These are phyloP conservation scores for Condylostoma magnum DNA, from an alignment of 169 alveolate genomes.

Conservation along the genomic window DNA sequence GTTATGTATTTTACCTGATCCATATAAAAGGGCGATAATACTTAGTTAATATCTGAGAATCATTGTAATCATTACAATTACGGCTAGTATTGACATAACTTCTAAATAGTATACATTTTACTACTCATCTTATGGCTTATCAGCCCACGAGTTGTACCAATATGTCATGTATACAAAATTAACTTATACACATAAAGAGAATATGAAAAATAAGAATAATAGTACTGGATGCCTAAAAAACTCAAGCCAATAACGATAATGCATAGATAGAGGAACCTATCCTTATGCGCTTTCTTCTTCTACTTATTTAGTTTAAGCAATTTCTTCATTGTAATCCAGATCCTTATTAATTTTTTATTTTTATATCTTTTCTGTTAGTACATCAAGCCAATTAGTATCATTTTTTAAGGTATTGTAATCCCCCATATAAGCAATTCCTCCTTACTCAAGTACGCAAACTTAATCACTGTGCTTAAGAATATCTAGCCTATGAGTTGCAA, in stretches of 20 bases:
- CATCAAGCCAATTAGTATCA: too few species aligned
- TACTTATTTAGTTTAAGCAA: too few species aligned
- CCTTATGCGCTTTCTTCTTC: slow-evolving; percentile 20
- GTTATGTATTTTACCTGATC: slow-evolving; percentile 41
- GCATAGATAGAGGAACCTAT: background rate
- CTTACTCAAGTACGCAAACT: slow-evolving; percentile 41
- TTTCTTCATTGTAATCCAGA: too few species aligned
- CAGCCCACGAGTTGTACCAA: slow-evolving; percentile 33
- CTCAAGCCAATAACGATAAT: background rate
- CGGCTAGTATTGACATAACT: background rate
- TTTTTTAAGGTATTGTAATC: slow-evolving; percentile 29
- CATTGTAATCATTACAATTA: slow-evolving; percentile 32
- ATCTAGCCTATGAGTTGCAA: slow-evolving; percentile 40
- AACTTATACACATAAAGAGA: background rate
- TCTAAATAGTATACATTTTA: background rate
- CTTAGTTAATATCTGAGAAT: slow-evolving; percentile 41
- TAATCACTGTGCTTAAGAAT: slow-evolving; percentile 1
- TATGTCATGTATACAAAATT: background rate
- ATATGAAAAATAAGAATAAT: background rate
- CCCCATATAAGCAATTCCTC: slow-evolving; percentile 38
- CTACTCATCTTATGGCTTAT: background rate
- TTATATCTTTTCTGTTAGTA: background rate
- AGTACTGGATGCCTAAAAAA: background rate
- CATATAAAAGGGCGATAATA: slow-evolving; percentile 32
- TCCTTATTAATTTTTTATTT: too few species aligned